Conservation (phyloP, 129 eudicot species). For the Ambrosia trifida region DNA sequence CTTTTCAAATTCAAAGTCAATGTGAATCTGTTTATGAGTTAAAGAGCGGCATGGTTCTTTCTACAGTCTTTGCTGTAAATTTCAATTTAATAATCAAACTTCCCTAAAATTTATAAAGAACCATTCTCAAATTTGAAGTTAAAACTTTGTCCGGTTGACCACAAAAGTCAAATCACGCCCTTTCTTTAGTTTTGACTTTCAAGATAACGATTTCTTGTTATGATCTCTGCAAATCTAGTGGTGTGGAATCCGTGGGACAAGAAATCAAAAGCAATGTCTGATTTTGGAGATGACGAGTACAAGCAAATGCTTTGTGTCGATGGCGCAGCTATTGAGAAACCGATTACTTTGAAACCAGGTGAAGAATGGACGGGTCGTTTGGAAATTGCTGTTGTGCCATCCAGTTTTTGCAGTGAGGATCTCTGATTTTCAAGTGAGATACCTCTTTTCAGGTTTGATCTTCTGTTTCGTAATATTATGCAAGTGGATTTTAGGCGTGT, state of each 20-base stretch:
- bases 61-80: neutral
- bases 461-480: conserved; percentile 20
- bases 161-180: conserved; percentile 6
- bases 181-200: neutral
- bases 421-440: conserved; percentile 53
- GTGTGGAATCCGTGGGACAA: conserved; percentile 99
- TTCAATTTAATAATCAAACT: neutral
- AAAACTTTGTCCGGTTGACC: neutral
- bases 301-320: conserved; percentile 85
- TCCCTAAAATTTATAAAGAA: neutral
- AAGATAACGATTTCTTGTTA: neutral
- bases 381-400: conserved; percentile 68
- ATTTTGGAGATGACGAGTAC: conserved; percentile 92
- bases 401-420: conserved; percentile 74
- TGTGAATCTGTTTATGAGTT: neutral
- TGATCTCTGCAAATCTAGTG: conserved; percentile 35
- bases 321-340: conserved; percentile 79
- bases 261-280: conserved; percentile 80
- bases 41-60: neutral
- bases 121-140: neutral
- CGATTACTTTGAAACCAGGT: conserved; percentile 74
- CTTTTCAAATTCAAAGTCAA: neutral
- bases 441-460: conserved; percentile 23
- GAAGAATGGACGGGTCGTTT: conserved; percentile 95
- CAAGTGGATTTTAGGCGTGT: conserved; percentile 28